These are phyloP conservation scores for Candida albicans DNA, from an alignment of 1,139 yeast genomes.

Conservation along the genomic window DNA sequence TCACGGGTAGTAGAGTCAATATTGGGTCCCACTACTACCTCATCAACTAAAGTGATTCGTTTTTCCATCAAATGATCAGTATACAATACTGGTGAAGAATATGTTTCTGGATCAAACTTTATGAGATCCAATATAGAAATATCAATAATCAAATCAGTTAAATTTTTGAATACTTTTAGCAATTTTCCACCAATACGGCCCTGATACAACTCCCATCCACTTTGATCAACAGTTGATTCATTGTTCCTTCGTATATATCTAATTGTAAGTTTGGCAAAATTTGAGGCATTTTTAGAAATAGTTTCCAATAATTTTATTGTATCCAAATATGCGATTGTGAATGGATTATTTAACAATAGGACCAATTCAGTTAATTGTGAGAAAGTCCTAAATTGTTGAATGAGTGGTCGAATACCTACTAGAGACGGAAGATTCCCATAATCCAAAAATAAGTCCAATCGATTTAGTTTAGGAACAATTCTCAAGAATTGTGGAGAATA, in stretches of 20 bases:
- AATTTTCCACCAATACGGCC: slow-evolving; percentile 11
- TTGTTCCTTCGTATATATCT: slow-evolving; percentile 17
- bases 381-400: slow-evolving; percentile 1
- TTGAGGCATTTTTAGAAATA: slow-evolving; percentile 8
- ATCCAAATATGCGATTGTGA: slow-evolving; percentile 12
- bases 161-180: slow-evolving; percentile 7
- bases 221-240: slow-evolving; percentile 5
- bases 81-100: not conserved
- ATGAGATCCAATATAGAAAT: slow-evolving; percentile 13
- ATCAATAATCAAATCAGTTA: slow-evolving; percentile 16
- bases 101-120: slow-evolving; percentile 9
- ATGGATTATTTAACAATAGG: slow-evolving; percentile 11
- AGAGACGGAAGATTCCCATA: slow-evolving; percentile 18
- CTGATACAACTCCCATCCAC: slow-evolving; percentile 12
- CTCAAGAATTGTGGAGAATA: slow-evolving; percentile 6
- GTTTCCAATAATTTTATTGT: slow-evolving; percentile 18
- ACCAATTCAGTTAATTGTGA: slow-evolving; percentile 8
- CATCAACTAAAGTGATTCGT: slow-evolving; percentile 19
- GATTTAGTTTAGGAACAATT: slow-evolving; percentile 13
- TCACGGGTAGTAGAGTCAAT: slow-evolving; percentile 14
- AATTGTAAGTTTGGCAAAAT: slow-evolving; percentile 16
- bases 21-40: slow-evolving; percentile 19
- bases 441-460: slow-evolving; percentile 30
- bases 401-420: slow-evolving; percentile 5
- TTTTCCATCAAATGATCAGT: not conserved